Evolutionary conservation across 108 stramenopile genomes (phyloP).

Genomic region (Skeletonema tropicum): DNA sequence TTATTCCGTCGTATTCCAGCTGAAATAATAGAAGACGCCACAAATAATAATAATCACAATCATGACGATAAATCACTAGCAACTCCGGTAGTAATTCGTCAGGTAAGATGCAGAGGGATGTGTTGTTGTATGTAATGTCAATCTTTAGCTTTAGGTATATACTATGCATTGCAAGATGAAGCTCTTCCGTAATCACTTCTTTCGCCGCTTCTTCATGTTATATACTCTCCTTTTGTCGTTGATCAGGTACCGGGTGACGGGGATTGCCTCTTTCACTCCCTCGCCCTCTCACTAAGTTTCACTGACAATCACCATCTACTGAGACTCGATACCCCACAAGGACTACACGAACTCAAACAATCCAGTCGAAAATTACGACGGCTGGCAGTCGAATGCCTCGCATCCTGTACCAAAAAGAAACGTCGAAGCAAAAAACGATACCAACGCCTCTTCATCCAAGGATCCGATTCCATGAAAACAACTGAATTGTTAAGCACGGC

Average conservation of each 20-base stretch:
- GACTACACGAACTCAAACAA: not conserved
- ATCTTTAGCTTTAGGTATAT: too few species aligned
- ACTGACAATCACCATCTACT: constrained; percentile 9
- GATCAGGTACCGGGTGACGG: constrained; percentile 64
- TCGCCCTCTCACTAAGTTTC: constrained; percentile 17
- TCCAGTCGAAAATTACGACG: not conserved
- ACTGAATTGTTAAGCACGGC: constrained; percentile 45
- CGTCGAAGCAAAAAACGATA: not conserved
- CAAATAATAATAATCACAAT: not conserved
- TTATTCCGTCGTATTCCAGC: constrained; percentile 27
- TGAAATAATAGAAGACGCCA: constrained; percentile 18
- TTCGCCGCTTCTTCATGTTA: too few species aligned
- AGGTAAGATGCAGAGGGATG: too few species aligned
- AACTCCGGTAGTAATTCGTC: constrained; percentile 32
- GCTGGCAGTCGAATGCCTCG: constrained; percentile 14
- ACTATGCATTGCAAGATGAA: too few species aligned
- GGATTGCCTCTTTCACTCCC: constrained; percentile 55
- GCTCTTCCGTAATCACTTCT: too few species aligned
- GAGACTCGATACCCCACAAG: constrained; percentile 1
- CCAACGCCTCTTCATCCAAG: constrained; percentile 54
- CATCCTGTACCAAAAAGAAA: not conserved
- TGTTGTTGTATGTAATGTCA: too few species aligned
- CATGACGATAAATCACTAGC: not conserved
- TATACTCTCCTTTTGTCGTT: too few species aligned
- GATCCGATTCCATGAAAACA: constrained; percentile 40